A percentile compares a stretch with the other conserved stretches of the same genome.
Conservation (phyloP, 2,329 filamentous ascomycete genomes). For the Blastomyces percursus region DNA sequence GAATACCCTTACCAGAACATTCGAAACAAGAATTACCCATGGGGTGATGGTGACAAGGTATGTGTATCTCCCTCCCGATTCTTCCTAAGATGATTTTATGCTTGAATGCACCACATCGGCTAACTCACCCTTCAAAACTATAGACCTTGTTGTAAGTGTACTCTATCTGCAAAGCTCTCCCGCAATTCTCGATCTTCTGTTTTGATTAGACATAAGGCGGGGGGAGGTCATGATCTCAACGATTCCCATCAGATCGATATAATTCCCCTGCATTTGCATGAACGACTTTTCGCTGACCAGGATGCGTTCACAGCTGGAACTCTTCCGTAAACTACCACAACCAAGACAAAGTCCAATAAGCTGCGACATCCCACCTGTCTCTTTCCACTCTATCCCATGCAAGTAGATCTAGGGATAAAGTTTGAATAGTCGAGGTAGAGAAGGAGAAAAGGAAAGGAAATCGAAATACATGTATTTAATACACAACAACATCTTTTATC, state of each 20-base stretch:
- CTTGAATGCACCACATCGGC: constrained; percentile 1
- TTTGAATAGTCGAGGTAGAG: background rate
- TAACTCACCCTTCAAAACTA: constrained; percentile 9
- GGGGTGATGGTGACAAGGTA: constrained; percentile 93
- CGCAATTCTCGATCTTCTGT: background rate
- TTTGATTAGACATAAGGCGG: background rate
- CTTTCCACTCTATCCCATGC: background rate
- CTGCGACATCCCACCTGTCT: background rate
- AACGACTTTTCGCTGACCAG: constrained; percentile 1
- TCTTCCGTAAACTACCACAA: constrained; percentile 93
- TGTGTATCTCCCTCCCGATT: constrained; percentile 18
- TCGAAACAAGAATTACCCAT: constrained; percentile 88
- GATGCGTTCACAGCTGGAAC: constrained; percentile 67
- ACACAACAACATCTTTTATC: background rate
- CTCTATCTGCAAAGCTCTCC: background rate
- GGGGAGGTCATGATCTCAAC: background rate
- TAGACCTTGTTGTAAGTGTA: constrained; percentile 56
- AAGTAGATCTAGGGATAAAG: background rate
- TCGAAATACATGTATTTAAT: background rate
- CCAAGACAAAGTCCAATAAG: constrained; percentile 57
- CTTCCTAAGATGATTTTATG: background rate
- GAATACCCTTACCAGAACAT: constrained; percentile 99
- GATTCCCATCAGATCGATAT: background rate
- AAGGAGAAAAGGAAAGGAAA: background rate
- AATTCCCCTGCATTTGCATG: background rate